These are phyloP conservation scores for Starmerella bombicola DNA, from an alignment of 805 yeast genomes.

Conservation along the genomic window DNA sequence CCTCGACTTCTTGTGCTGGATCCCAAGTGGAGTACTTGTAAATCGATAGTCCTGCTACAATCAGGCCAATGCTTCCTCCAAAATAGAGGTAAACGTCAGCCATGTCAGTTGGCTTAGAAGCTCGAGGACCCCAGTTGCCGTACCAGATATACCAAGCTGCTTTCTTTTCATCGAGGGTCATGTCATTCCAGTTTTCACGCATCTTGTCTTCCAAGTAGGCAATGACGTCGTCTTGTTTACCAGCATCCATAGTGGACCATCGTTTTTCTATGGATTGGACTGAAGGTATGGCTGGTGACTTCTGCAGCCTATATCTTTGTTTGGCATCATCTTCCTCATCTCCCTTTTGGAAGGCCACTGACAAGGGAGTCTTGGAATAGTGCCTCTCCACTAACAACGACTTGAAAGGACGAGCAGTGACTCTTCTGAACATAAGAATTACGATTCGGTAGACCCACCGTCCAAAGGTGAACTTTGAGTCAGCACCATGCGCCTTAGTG, in stretches of 20 bases:
- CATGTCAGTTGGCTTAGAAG: slow-evolving; percentile 22
- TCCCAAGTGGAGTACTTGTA: slow-evolving; percentile 20
- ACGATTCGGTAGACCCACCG: no score
- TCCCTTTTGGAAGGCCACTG: slow-evolving; percentile 22
- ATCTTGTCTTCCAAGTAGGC: slow-evolving; percentile 28
- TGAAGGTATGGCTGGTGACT: slow-evolving; percentile 28
- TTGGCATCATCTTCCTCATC: slow-evolving; percentile 25
- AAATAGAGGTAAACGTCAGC: slow-evolving; percentile 12
- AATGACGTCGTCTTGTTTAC: slow-evolving; percentile 30
- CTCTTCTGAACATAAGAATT: no score
- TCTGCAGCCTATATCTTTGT: slow-evolving; percentile 22
- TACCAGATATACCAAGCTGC: slow-evolving; percentile 28
- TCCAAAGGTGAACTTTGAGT: no score
- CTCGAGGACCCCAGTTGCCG: slow-evolving; percentile 32
- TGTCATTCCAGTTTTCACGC: slow-evolving; percentile 28
- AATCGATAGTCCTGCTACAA: slow-evolving; percentile 21
- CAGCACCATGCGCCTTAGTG: no score
- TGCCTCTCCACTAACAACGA: background rate
- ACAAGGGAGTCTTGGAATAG: slow-evolving; percentile 21
- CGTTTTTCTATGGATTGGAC: slow-evolving; percentile 24
- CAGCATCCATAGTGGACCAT: slow-evolving; percentile 28
- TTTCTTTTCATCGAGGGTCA: slow-evolving; percentile 26
- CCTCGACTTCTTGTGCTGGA: slow-evolving; percentile 5
- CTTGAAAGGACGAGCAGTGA: no score
- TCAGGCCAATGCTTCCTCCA: slow-evolving; percentile 19